These are phyloP conservation scores for Trichoderma sp. DNA, from an alignment of 2,329 filamentous ascomycete genomes.

Conservation along the genomic window DNA sequence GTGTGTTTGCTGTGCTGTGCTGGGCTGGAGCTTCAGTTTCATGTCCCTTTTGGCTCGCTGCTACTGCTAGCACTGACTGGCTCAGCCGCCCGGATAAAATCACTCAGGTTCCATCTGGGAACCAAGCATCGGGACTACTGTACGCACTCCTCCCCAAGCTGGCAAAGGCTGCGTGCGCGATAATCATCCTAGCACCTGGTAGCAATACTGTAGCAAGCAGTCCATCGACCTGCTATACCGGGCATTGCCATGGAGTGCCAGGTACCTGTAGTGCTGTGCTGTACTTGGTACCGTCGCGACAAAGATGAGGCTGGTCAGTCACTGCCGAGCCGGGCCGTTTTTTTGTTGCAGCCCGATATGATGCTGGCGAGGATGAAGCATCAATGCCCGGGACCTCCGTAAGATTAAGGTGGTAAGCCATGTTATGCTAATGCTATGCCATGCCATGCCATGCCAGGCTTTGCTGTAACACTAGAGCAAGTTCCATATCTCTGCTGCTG, in stretches of 20 bases:
- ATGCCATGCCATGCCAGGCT: background rate
- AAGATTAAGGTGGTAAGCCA: background rate
- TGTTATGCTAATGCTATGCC: background rate
- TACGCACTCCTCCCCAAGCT: conserved; percentile 18
- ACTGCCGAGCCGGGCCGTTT: conserved; percentile 16
- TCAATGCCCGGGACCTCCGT: background rate
- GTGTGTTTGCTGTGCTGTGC: background rate
- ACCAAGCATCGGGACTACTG: conserved; percentile 12
- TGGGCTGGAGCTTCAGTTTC: background rate
- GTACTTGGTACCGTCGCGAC: background rate
- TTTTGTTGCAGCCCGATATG: conserved; percentile 12
- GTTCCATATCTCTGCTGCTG: background rate
- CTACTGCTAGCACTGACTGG: background rate
- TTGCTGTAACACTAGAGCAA: background rate
- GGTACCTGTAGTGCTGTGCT: background rate
- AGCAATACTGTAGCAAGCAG: background rate
- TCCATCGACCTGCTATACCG: background rate
- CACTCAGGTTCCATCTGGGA: conserved; percentile 19
- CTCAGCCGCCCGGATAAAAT: conserved; percentile 19
- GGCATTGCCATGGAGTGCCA: background rate
- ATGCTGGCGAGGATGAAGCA: background rate
- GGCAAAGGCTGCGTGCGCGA: conserved; percentile 16
- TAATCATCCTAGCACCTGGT: conserved; percentile 6
- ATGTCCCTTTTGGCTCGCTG: background rate
- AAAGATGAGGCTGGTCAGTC: background rate